These are phyloP conservation scores for Gossypium stocksii DNA, from an alignment of 345 rosid genomes.

Conservation along the genomic window DNA sequence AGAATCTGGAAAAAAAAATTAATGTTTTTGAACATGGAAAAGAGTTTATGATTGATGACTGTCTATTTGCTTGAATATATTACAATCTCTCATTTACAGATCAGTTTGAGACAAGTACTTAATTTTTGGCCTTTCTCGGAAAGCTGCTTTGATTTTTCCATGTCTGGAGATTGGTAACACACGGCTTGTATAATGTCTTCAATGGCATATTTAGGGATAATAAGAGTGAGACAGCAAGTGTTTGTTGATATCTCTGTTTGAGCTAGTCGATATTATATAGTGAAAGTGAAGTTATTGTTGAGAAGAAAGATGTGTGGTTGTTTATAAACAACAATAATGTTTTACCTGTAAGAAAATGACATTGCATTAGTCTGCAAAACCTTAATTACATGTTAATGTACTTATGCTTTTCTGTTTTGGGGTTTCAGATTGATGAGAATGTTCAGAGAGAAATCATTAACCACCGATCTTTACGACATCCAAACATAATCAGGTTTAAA, in stretches of 20 bases:
- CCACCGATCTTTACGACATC: slow-evolving; percentile 83
- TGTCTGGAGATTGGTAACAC: background rate
- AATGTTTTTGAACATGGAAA: background rate
- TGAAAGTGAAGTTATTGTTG: background rate
- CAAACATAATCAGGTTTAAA: slow-evolving; percentile 85
- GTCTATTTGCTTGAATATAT: background rate
- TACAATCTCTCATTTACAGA: background rate
- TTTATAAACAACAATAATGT: background rate
- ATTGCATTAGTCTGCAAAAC: no score
- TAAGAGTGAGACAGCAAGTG: no score
- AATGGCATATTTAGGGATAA: no score
- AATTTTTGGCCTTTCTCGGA: background rate
- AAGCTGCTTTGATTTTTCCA: background rate
- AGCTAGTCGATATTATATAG: background rate
- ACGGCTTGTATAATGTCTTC: background rate
- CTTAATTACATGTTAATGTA: background rate
- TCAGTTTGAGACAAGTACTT: background rate
- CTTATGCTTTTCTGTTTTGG: slow-evolving; percentile 5
- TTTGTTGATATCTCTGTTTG: no score
- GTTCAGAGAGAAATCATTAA: slow-evolving; percentile 93
- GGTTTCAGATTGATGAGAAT: slow-evolving; percentile 87
- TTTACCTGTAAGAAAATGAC: no score
- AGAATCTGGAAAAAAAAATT: background rate
- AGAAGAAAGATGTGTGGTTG: background rate
- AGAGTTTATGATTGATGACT: background rate